Percentiles rank a stretch among this genome's conserved stretches.
Conservation (phyloP, 768 basidiomycete species). For the Xerocomellus dryophilus region DNA sequence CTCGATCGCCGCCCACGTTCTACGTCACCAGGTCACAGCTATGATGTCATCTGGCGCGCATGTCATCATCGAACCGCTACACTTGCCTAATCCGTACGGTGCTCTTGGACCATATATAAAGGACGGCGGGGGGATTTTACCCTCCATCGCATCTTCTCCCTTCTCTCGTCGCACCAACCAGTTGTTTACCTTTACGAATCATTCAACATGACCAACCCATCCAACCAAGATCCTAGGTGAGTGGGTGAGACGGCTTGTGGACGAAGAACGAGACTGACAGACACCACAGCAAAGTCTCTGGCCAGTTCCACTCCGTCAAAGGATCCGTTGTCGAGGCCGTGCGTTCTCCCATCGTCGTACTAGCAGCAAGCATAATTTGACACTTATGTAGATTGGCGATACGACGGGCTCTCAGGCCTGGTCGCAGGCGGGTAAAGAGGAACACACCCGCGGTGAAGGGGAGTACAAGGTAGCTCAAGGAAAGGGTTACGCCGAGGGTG, state of each 20-base stretch:
- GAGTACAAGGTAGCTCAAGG: slow-evolving; percentile 47
- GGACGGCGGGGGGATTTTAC: not conserved
- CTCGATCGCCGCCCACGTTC: slow-evolving; percentile 11
- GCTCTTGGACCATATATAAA: slow-evolving; percentile 28
- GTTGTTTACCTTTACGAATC: not conserved
- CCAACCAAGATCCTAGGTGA: slow-evolving; percentile 30
- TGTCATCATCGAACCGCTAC: slow-evolving; percentile 23
- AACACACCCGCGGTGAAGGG: slow-evolving; percentile 47
- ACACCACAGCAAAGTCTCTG: slow-evolving; percentile 32
- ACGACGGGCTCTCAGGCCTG: slow-evolving; percentile 41
- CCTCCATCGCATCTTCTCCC: slow-evolving; percentile 9
- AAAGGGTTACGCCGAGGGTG: slow-evolving; percentile 51
- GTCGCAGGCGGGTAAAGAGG: slow-evolving; percentile 46
- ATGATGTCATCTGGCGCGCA: slow-evolving; percentile 30
- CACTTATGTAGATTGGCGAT: slow-evolving; percentile 38
- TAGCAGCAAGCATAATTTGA: not conserved
- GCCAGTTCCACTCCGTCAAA: slow-evolving; percentile 38
- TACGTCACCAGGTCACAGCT: slow-evolving; percentile 22
- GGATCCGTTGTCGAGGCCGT: slow-evolving; percentile 37
- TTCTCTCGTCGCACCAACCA: not conserved
- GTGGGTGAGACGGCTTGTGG: not conserved
- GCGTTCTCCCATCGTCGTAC: not conserved
- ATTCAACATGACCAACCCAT: slow-evolving; percentile 10
- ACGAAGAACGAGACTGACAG: not conserved
- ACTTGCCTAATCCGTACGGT: slow-evolving; percentile 30